Evolutionary conservation across 1,284 basidiomycete genomes (phyloP), one percentile per base, ranked within the genome.

Genomic region (Rhizoctonia solani): DNA sequence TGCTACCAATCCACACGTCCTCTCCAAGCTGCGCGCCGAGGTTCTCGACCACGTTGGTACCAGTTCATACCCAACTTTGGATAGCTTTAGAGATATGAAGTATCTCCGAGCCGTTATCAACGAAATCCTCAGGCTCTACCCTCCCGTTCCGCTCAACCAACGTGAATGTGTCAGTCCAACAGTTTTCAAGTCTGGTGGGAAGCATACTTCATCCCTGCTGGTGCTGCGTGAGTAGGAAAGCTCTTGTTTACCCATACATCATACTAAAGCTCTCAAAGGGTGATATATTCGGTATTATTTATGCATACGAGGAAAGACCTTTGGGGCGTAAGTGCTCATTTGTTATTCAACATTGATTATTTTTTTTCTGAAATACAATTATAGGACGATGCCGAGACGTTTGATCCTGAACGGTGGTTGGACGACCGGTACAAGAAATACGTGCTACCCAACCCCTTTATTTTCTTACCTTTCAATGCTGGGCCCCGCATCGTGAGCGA

Each of bases 391-490:
- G 81, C 82, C 0, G 73, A 79, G 16, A 73, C 79, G 63, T 87
- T 86, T 70, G 85, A 87, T 69, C 86, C 86, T 0, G 82, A 86
- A 69, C 77, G 86, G 3, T 87, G 84, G 77, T 70, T 86, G 41
- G 85, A 86, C 73, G 77, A 81, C 13, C 76, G 85, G 29, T 56
- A 83, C 5, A 75, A 77, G 32, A 82, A 81, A 69, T 84, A 84
- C 68, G 76, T 84, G 14, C 79, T 78, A 0, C 78, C 80, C 1
- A 85, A 86, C 71, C 85, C 85, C 2, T 85, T 81, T 75, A 84
- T 85, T 54, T 86, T 86, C 76, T 73, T 83, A 1, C 84, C 85
- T 1, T 86, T 86, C 79, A 85, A 85, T 71, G 84, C 81, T 0
- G 83, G 83, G 1, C 82, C 82, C 3, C 75, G 84, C 1, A 85